Conservation (phyloP, 129 eudicot genomes). For the Pulicaria dysenterica region DNA sequence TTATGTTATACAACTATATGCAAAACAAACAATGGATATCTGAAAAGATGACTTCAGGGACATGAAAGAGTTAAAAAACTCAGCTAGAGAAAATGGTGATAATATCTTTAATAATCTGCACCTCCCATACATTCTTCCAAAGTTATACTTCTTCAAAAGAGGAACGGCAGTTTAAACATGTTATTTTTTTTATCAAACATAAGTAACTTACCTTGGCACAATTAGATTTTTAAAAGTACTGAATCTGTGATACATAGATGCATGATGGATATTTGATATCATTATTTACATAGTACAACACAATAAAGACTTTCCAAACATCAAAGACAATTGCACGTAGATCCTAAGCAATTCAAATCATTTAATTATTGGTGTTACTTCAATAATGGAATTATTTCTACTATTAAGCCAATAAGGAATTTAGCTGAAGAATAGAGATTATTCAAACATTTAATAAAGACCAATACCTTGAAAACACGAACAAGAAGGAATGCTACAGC, state of each 20-base stretch:
- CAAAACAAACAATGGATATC: background rate
- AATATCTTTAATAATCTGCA: background rate
- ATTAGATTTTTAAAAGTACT: no score
- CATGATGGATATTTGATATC: no score
- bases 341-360: background rate
- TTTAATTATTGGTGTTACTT: background rate
- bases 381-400: constrained; percentile 1
- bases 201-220: constrained; percentile 5
- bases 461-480: constrained; percentile 89
- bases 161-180: background rate
- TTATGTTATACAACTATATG: background rate
- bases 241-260: no score
- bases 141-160: constrained; percentile 1
- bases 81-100: background rate
- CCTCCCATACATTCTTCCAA: constrained; percentile 16
- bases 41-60: constrained; percentile 2
- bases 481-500: constrained; percentile 82
- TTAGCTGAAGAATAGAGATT: constrained; percentile 1
- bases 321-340: background rate
- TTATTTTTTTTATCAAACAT: background rate
- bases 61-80: constrained; percentile 9
- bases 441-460: background rate
- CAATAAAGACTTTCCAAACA: no score
- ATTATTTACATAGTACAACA: no score
- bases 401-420: background rate